Base-by-base conservation (phyloP, 2,329 filamentous ascomycete species). In the Aureobasidium sp. region DNA sequence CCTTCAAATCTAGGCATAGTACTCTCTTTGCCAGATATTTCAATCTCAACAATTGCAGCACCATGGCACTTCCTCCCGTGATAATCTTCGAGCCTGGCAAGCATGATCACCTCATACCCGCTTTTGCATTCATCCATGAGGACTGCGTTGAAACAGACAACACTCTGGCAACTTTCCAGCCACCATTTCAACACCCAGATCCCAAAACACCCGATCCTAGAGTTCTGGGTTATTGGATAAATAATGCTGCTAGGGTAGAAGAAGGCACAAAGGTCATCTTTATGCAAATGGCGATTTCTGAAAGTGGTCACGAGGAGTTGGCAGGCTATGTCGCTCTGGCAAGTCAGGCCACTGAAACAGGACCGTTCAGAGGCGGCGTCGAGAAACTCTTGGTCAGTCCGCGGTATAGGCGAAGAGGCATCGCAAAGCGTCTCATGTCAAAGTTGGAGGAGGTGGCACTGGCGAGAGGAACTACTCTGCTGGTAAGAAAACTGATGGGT, bases 371-470 rank as follows among this genome's bases (percentile, higher is more conserved):
- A 34, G 83, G 76, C 2, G 67, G 72, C 11, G 80, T 87, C 1
- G 80, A 87, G 71, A 83, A 84, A 69, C 74, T 87, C 39, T 74
- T 87, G 42, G 76, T 87, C 11, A 79, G 78, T 64, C 80, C 80
- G 14, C 74, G 73, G 49, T 80, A 79, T 67, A 76, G 84, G 8
- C 69, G 77, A 1, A 75, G 74, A 51, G 84, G 84, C 4, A 79
- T 82, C 51, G 83, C 82, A 2, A 79, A 73, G 65, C 70, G 71
- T 22, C 68, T 87, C 66, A 79, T 87, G 73, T 68, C 62, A 25
- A 76, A 77, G n/a, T 65, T 87, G n/a, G 84, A 88, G 70, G 71
- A 70, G 4, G 79, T 84, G 69, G 84, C 84, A 1, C 66, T 71
- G 14, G 72, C 70, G 36, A 73, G 77, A 45, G 82, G 80, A 12